A percentile compares a stretch with the other conserved stretches of the same genome.
Evolutionary conservation across 2,329 filamentous ascomycete genomes (phyloP).

Genomic region (Fusarium sororula): DNA sequence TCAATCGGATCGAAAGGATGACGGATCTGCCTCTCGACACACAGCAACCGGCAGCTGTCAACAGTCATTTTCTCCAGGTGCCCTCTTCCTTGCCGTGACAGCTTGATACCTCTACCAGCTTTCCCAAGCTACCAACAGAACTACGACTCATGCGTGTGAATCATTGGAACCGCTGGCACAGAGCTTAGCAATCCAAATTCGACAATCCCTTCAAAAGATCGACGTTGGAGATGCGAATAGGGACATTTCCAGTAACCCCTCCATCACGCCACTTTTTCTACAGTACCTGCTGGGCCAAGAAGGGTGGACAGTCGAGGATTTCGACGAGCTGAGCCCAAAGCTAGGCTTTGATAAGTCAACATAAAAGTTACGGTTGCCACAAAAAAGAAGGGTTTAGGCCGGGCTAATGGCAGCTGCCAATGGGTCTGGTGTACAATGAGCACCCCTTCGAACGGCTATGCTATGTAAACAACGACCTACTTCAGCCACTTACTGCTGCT

Average conservation of each 20-base stretch:
- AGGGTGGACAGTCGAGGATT: neutral
- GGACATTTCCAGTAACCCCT: neutral
- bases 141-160: neutral
- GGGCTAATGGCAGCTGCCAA: no score
- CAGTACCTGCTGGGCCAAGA: neutral
- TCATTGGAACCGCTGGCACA: no score
- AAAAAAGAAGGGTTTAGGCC: no score
- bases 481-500: no score
- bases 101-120: neutral
- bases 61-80: rapidly evolving
- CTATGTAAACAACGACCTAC: no score
- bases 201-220: no score
- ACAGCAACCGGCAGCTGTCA: no score
- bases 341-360: neutral
- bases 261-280: neutral
- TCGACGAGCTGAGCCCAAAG: neutral
- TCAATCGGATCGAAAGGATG: neutral
- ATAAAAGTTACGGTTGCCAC: neutral
- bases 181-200: no score
- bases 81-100: no score
- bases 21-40: neutral
- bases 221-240: no score
- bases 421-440: no score
- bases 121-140: neutral
- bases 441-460: no score